Base-by-base conservation (phyloP, 1,284 basidiomycete genomes). In the Tylopilus orsonianus region DNA sequence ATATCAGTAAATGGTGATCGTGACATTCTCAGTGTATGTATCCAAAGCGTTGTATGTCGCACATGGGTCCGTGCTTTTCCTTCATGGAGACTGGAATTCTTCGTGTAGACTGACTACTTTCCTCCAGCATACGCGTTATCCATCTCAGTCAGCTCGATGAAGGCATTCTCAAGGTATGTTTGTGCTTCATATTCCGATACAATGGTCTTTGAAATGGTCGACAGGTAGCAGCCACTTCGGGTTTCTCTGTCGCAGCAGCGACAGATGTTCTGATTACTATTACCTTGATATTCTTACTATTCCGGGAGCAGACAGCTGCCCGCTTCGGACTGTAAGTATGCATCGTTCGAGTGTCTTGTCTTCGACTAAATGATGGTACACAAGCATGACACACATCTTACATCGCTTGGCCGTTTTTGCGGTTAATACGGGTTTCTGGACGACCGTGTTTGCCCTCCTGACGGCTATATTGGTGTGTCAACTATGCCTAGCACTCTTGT, bases 371-470 rank as follows among this genome's bases (percentile, higher is more conserved):
- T 13, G 4, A 12, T 29, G 26, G 20, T 12, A 20, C 5, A 13
- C 22, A 42, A 56, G 55, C 4, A 48, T 41, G 13, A 29, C 16
- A 5, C 43, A 56, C n/a, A 5, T 49, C 6, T 19, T 56, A 7
- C 53, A 47, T 26, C 44, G 44, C 10, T 49, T 58, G 8, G 38
- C 13, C 8, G 7, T 53, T 16, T 58, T 57, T 40, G 22, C 49
- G 2, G 30, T 56, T 2, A 53, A 53, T 14, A 44, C 49, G 1
- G 56, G 56, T 8, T 27, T 34, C 26, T 56, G 49, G 56, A 45
- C 56, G 0, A 48, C 56, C 14, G 5, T 10, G 3, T 53, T 47
- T 12, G 56, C 56, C 10, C 16, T 58, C 19, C 20, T 56, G 34
- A 8, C 36, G 8, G 0, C 47, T 24, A 24, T 57, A 8, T 23